Evolutionary conservation across 140 eudicot species (phyloP).

Genomic region (Erigeron philadelphicus): DNA sequence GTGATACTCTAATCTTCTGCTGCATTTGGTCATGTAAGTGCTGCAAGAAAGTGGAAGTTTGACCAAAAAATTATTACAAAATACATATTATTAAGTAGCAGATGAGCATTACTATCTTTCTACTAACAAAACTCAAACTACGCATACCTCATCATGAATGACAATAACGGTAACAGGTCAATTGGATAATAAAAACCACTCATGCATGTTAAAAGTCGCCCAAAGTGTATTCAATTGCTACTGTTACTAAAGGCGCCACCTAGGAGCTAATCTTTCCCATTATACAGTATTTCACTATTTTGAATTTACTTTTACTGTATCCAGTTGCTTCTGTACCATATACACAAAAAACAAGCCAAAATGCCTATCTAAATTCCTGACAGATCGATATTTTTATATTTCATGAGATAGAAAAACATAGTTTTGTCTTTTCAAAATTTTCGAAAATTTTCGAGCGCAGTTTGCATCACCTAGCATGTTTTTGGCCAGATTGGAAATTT

Average conservation of each 20-base stretch:
- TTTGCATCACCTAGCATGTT: neutral
- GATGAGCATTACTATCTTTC: neutral
- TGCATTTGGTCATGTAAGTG: constrained; percentile 81
- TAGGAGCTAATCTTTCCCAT: no score
- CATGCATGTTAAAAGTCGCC: neutral
- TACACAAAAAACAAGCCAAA: neutral
- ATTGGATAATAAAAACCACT: neutral
- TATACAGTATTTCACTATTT: no score
- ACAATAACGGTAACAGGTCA: neutral
- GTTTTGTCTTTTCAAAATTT: neutral
- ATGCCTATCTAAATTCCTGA: neutral
- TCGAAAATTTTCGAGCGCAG: neutral
- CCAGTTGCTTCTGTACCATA: no score
- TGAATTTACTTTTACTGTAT: no score
- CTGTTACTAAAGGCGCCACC: neutral
- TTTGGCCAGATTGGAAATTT: neutral
- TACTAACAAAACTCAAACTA: neutral
- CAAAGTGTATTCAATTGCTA: neutral
- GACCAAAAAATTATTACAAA: neutral
- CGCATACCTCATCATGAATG: neutral
- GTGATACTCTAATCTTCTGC: constrained; percentile 62
- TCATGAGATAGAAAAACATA: neutral
- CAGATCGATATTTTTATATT: neutral
- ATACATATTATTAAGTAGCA: neutral
- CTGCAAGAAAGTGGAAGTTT: constrained; percentile 42